Conservation (phyloP, 2,329 filamentous ascomycete genomes). For the Myriosclerotinia duriaeana region DNA sequence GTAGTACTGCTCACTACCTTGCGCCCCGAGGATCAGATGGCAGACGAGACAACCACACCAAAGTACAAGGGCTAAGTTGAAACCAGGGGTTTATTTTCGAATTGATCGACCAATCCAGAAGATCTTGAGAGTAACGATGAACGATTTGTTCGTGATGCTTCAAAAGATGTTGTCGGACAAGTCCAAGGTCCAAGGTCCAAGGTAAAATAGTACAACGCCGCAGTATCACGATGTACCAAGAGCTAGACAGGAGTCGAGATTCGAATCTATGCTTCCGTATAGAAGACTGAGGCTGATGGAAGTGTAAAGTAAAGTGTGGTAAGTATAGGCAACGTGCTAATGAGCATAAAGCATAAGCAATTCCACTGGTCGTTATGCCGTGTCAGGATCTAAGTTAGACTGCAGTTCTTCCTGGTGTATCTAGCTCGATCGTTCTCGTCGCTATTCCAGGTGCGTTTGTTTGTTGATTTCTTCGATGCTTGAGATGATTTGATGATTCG, state of each 20-base stretch:
- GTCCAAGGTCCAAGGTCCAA: not conserved
- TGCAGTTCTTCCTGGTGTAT: not conserved
- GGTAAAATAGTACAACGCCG: not conserved
- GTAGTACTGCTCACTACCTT: slow-evolving; percentile 15
- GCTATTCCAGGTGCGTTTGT: slow-evolving; percentile 2
- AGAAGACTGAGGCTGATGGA: not conserved
- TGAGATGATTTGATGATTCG: not conserved
- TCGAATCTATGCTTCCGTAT: slow-evolving; percentile 13
- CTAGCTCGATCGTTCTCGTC: slow-evolving; percentile 18
- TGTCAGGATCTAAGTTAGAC: slow-evolving; percentile 11
- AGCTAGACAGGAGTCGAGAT: slow-evolving; percentile 6
- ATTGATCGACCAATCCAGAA: slow-evolving; percentile 1
- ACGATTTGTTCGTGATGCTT: slow-evolving; percentile 19
- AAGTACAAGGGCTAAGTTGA: slow-evolving; percentile 17
- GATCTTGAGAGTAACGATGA: not conserved
- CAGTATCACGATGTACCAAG: slow-evolving; percentile 15
- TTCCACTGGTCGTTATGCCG: slow-evolving; percentile 20
- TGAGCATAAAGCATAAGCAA: slow-evolving; percentile 18
- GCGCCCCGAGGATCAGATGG: slow-evolving; percentile 24
- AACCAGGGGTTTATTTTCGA: slow-evolving; percentile 13
- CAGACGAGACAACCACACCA: slow-evolving; percentile 19
- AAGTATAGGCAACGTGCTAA: slow-evolving; percentile 17
- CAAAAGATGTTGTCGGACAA: slow-evolving; percentile 10
- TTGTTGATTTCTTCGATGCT: slow-evolving; percentile 2
- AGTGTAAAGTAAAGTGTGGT: not conserved